A percentile compares a stretch with the other conserved stretches of the same genome.
phyloP scores from a whole-genome alignment of 495 filamentous ascomycete genomes.

The Tuber indicum region DNA sequence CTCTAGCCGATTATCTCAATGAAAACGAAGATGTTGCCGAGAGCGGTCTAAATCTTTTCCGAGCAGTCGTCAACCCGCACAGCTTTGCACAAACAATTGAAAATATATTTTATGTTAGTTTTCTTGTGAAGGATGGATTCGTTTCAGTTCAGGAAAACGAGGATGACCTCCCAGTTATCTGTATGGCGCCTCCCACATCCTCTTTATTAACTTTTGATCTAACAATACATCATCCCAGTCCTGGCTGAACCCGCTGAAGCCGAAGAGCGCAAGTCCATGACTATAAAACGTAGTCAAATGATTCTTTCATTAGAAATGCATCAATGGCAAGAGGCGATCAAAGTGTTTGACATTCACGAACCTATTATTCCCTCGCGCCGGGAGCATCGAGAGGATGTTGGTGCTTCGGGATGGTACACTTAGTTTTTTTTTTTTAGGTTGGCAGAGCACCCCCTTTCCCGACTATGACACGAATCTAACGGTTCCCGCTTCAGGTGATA shows the following conservation, averaged over 20 bases:
- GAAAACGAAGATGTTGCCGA: slow-evolving; percentile 42
- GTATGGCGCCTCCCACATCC: slow-evolving; percentile 37
- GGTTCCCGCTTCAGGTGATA: background rate
- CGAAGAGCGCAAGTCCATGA: slow-evolving; percentile 20
- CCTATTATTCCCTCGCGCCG: slow-evolving; percentile 79
- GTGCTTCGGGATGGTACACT: slow-evolving; percentile 38
- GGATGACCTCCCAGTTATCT: slow-evolving; percentile 48
- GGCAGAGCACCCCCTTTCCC: background rate
- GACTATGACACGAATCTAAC: background rate
- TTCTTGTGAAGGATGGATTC: slow-evolving; percentile 80
- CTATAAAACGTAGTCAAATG: slow-evolving; percentile 25
- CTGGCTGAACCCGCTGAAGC: slow-evolving; percentile 25
- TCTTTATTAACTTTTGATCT: background rate
- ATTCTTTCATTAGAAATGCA: slow-evolving; percentile 40
- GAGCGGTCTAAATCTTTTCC: slow-evolving; percentile 63
- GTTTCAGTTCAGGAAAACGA: slow-evolving; percentile 46
- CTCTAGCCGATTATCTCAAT: slow-evolving; percentile 26
- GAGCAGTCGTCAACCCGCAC: slow-evolving; percentile 77
- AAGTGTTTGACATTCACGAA: slow-evolving; percentile 65
- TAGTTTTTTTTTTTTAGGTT: slow-evolving; percentile 13
- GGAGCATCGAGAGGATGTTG: slow-evolving; percentile 26
- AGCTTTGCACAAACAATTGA: slow-evolving; percentile 95
- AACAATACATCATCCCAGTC: slow-evolving; percentile 9
- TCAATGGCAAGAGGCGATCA: slow-evolving; percentile 65
- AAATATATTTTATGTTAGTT: slow-evolving; percentile 94